A percentile compares a stretch with the other conserved stretches of the same genome.
phyloP scores from a whole-genome alignment of 2,329 filamentous ascomycete species.

The Colletotrichum sp. region DNA sequence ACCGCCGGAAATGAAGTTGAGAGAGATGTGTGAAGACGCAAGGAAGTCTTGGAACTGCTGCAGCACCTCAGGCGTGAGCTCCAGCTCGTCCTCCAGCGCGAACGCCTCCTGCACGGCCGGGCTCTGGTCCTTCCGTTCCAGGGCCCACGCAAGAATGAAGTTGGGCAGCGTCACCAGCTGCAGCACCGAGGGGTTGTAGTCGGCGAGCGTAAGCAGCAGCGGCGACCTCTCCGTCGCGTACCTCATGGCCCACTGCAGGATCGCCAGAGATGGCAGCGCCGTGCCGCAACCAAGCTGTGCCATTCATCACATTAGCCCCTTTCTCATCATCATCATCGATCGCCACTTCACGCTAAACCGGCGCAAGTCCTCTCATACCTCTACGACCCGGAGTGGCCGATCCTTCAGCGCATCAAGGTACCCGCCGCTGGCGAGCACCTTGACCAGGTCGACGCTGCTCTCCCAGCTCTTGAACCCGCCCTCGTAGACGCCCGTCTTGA shows the following conservation, averaged over 20 bases:
- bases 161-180: slow-evolving; percentile 82
- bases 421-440: slow-evolving; percentile 58
- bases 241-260: slow-evolving; percentile 67
- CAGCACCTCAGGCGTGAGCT: slow-evolving; percentile 64
- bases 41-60: slow-evolving; percentile 64
- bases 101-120: slow-evolving; percentile 50
- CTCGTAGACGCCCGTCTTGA: slow-evolving; percentile 83
- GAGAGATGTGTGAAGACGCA: slow-evolving; percentile 48
- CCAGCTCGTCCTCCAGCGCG: slow-evolving; percentile 63
- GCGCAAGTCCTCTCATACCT: slow-evolving; percentile 47
- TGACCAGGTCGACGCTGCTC: slow-evolving; percentile 80
- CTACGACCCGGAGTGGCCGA: slow-evolving; percentile 51
- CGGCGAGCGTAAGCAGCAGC: slow-evolving; percentile 70
- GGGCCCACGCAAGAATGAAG: slow-evolving; percentile 72
- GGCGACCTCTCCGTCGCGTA: slow-evolving; percentile 28
- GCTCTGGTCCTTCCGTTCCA: slow-evolving; percentile 43
- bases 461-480: slow-evolving; percentile 92
- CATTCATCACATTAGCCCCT: slow-evolving; percentile 22
- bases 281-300: slow-evolving; percentile 78
- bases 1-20: slow-evolving; percentile 76
- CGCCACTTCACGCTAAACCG: background rate
- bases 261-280: slow-evolving; percentile 72
- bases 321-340: background rate
- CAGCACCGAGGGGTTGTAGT: slow-evolving; percentile 82
- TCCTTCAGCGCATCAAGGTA: slow-evolving; percentile 35